Percentiles rank a stretch among this genome's conserved stretches.
phyloP scores from a whole-genome alignment of 257 asterid genomes.

The Nicotiana tomentosiformis region DNA sequence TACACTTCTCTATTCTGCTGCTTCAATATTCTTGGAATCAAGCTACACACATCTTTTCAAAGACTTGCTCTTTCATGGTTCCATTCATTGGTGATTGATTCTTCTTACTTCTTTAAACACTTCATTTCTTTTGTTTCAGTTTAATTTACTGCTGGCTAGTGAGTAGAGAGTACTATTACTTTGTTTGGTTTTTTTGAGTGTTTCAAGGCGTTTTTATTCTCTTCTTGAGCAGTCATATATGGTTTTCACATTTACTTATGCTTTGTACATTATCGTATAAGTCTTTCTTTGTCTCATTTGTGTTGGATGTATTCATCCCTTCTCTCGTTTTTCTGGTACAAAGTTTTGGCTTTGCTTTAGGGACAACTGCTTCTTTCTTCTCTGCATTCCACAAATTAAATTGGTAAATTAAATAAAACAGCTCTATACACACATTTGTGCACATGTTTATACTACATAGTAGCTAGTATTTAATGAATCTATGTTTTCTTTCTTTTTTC shows the following conservation, averaged over 20 bases:
- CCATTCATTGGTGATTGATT: slow-evolving; percentile 7
- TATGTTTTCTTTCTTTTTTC: slow-evolving; percentile 26
- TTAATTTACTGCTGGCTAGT: not conserved
- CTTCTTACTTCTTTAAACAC: not conserved
- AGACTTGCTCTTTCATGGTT: slow-evolving; percentile 12
- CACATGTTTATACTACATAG: slow-evolving; percentile 28
- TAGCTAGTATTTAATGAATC: slow-evolving; percentile 4
- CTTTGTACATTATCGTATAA: slow-evolving; percentile 22
- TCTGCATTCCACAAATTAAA: slow-evolving; percentile 63
- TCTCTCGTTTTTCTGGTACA: slow-evolving; percentile 37
- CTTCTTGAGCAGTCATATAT: slow-evolving; percentile 89
- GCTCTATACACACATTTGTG: slow-evolving; percentile 2
- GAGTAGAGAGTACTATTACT: not conserved
- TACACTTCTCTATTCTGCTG: not conserved
- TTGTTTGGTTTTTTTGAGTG: slow-evolving; percentile 46
- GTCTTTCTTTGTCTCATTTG: slow-evolving; percentile 41
- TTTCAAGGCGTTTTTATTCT: slow-evolving; percentile 81
- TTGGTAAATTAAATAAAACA: slow-evolving; percentile 38
- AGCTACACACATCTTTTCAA: slow-evolving; percentile 18
- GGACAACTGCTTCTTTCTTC: slow-evolving; percentile 69
- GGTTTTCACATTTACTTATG: slow-evolving; percentile 59
- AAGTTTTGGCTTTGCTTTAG: slow-evolving; percentile 56
- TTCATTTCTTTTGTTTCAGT: not conserved
- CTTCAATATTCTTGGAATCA: slow-evolving; percentile 10
- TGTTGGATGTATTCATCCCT: slow-evolving; percentile 59